These are phyloP conservation scores for Phialemonium atrogriseum DNA, from an alignment of 2,329 filamentous ascomycete genomes.

Conservation along the genomic window DNA sequence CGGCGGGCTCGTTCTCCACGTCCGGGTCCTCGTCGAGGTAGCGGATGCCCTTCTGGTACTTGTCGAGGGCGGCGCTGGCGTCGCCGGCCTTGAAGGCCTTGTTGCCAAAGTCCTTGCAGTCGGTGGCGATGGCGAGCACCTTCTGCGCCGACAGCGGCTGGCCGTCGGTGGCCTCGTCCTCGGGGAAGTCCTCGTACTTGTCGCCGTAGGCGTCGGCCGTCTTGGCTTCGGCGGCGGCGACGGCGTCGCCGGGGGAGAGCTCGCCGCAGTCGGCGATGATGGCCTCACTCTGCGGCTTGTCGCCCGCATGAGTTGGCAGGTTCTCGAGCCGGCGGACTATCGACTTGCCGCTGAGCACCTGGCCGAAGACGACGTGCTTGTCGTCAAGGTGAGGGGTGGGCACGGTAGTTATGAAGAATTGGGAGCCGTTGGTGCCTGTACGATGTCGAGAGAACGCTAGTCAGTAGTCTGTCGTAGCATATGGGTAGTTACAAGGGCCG, in stretches of 20 bases:
- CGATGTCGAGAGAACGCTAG: conserved; percentile 1
- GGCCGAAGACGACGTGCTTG: conserved; percentile 96
- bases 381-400: conserved; percentile 88
- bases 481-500: too few relatives aligned
- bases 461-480: conserved; percentile 2
- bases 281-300: conserved; percentile 70
- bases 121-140: conserved; percentile 69
- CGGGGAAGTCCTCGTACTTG: conserved; percentile 90
- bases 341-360: conserved; percentile 88
- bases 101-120: conserved; percentile 89
- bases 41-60: conserved; percentile 89
- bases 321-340: conserved; percentile 87
- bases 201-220: conserved; percentile 76
- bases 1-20: conserved; percentile 60
- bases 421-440: conserved; percentile 83
- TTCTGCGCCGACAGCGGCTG: conserved; percentile 56
- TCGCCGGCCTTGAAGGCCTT: conserved; percentile 80
- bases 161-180: conserved; percentile 54
- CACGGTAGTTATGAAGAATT: conserved; percentile 97
- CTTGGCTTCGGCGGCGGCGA: conserved; percentile 54
- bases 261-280: conserved; percentile 79
- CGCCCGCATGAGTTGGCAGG: conserved; percentile 60
- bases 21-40: conserved; percentile 83
- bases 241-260: conserved; percentile 63
- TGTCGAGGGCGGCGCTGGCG: conserved; percentile 63